Base-by-base conservation (phyloP, 768 basidiomycete species). In the Kwoniella heveanensis region DNA sequence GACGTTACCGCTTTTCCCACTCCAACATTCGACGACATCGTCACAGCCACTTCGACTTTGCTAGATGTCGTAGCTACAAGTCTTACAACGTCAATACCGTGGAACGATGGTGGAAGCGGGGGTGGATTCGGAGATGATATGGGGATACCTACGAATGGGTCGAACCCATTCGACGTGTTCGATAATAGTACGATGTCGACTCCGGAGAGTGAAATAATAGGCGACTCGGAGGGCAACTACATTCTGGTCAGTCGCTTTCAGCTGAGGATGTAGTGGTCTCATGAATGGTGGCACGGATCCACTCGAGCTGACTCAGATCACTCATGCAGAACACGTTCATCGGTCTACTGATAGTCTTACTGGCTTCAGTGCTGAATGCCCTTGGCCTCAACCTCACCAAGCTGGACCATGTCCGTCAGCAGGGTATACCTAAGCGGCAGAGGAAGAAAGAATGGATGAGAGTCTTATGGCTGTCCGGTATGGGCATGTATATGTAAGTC, bases 381-480 rank as follows among this genome's bases (percentile, higher is more conserved):
- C 72, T 81, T 0, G 94, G 94, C n/a, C 84, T 98, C 46, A 97
- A 96, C 76, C 83, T 97, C 63, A 93, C 92, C 37, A 98, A 97
- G 80, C 82, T 95, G 46, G 94, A 96, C 81, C 92, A 94, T 85
- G 87, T 89, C 59, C 68, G 88, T 82, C 65, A 74, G 54, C 73
- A 74, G 48, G 36, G 29, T 2, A 64, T 95, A 53, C 94, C 94
- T 17, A 90, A 89, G 79, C 80, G 86, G 39, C 85, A 87, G 12
- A 84, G 92, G 36, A 84, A 83, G 73, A 85, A 83, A 65, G 91
- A 92, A 77, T 95, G 87, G 85, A 81, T 88, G 79, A 85, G 94
- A 32, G 90, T 91, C 0, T 80, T 93, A 70, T 95, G 94, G 92
- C 82, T 94, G 6, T 83, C 92, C 3, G 93, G 93, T 66, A 96